A percentile compares a stretch with the other conserved stretches of the same genome.
Conservation (phyloP, 2,329 filamentous ascomycete genomes). For the Zasmidium angulare region DNA sequence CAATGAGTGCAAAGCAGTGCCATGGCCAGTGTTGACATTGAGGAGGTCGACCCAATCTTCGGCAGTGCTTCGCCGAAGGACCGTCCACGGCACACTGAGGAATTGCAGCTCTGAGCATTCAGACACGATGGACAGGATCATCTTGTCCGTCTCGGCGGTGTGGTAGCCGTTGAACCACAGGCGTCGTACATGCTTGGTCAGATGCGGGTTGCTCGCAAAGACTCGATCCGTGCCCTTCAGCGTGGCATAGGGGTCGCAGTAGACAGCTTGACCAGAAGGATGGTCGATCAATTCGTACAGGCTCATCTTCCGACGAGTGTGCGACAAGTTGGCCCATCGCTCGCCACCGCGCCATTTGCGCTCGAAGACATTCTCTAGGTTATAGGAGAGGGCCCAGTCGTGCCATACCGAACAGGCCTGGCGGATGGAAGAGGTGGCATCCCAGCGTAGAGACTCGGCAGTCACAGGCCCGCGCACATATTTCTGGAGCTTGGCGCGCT, state of each 20-base stretch:
- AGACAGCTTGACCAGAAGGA: constrained; percentile 49
- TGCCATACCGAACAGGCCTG: constrained; percentile 54
- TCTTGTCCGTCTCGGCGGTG: constrained; percentile 49
- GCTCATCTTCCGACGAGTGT: constrained; percentile 41
- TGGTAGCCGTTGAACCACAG: constrained; percentile 59
- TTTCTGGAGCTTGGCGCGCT: constrained; percentile 45
- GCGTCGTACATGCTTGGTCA: constrained; percentile 51
- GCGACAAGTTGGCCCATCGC: constrained; percentile 52
- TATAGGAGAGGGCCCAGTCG: constrained; percentile 53
- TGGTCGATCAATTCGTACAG: constrained; percentile 51
- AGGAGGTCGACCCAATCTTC: constrained; percentile 51
- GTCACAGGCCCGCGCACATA: constrained; percentile 54
- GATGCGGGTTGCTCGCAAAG: constrained; percentile 45
- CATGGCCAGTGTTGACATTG: constrained; percentile 38
- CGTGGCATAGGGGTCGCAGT: constrained; percentile 53
- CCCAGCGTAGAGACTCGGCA: constrained; percentile 53
- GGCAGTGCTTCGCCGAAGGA: constrained; percentile 49
- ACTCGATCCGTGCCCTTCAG: constrained; percentile 50
- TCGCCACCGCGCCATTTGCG: constrained; percentile 54
- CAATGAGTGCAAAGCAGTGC: constrained; percentile 49
- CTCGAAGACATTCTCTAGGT: constrained; percentile 53
- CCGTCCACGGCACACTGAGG: constrained; percentile 55
- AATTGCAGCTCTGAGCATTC: constrained; percentile 49
- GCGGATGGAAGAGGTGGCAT: constrained; percentile 49
- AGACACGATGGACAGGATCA: constrained; percentile 50